Percentiles rank a stretch among this genome's conserved stretches.
These are phyloP conservation scores for Colletotrichum sublineola DNA, from an alignment of 2,329 filamentous ascomycete genomes.

Conservation along the genomic window DNA sequence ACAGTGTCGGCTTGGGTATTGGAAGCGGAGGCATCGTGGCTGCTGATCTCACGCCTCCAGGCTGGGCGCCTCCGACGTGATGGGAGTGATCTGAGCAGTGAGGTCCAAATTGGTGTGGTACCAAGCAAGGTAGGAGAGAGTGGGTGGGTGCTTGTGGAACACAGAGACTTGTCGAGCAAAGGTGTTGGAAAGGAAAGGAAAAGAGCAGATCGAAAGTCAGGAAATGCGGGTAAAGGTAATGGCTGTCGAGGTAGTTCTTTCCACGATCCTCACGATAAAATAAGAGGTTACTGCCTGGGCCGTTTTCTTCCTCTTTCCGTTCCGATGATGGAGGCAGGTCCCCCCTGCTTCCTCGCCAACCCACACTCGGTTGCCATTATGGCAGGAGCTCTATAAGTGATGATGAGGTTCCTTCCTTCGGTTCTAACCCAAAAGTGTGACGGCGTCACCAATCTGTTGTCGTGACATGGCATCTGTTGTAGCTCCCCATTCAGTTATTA, in stretches of 20 bases:
- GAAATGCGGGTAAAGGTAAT: background rate
- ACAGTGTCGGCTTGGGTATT: background rate
- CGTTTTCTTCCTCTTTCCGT: background rate
- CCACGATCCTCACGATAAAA: background rate
- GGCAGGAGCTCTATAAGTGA: too few species aligned
- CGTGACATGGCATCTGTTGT: too few species aligned
- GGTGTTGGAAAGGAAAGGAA: background rate
- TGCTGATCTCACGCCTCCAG: background rate
- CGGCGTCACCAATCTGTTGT: too few species aligned
- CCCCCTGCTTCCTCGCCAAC: too few species aligned
- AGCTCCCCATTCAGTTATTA: too few species aligned
- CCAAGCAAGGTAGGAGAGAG: too few species aligned
- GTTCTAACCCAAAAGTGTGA: too few species aligned
- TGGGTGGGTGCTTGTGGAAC: too few species aligned
- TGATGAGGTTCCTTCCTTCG: background rate
- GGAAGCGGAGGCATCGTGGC: conserved; percentile 9
- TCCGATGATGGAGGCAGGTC: too few species aligned
- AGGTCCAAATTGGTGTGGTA: background rate
- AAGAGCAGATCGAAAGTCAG: background rate
- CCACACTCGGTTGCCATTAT: too few species aligned
- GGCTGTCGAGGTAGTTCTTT: background rate
- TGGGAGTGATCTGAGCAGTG: background rate
- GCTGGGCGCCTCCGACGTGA: background rate
- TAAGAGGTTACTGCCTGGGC: background rate
- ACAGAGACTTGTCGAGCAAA: background rate